A percentile compares a stretch with the other conserved stretches of the same genome.
Conservation (phyloP, 2,329 filamentous ascomycete species). For the Arthrobotrys conoides region DNA sequence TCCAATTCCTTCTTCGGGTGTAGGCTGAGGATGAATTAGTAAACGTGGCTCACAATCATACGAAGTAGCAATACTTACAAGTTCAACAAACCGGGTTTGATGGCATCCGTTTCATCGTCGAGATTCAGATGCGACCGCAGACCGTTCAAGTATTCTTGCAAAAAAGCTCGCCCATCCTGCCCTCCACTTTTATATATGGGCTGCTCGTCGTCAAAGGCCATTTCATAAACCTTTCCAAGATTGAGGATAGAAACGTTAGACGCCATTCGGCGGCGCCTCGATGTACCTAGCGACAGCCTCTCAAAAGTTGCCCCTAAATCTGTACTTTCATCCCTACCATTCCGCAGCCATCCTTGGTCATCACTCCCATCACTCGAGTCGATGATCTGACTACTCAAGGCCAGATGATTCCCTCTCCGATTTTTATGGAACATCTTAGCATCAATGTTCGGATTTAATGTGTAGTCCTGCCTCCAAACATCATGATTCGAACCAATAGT, state of each 20-base stretch:
- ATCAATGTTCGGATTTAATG: conserved; percentile 32
- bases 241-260: conserved; percentile 30
- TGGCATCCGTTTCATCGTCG: not conserved
- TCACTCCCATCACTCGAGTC: conserved; percentile 41
- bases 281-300: conserved; percentile 33
- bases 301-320: conserved; percentile 50
- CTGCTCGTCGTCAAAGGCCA: conserved; percentile 35
- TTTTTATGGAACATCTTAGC: conserved; percentile 22
- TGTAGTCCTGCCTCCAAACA: conserved; percentile 56
- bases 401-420: conserved; percentile 25
- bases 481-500: conserved; percentile 36
- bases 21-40: conserved; percentile 22
- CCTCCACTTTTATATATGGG: conserved; percentile 25
- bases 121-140: conserved; percentile 9
- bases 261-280: not conserved
- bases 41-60: not conserved
- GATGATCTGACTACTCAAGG: conserved; percentile 35
- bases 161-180: not conserved
- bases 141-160: conserved; percentile 20
- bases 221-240: conserved; percentile 25
- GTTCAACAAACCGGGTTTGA: not conserved
- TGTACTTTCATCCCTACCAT: not conserved
- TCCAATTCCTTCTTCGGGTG: conserved; percentile 14
- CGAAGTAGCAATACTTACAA: conserved; percentile 23
- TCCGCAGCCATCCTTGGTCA: not conserved